Evolutionary conservation across 306 rosid genomes (phyloP).

Genomic region (apple (Malus domestica)): ASM211411v1 NC_041794.1:22422001-22422500

Average conservation of each 20-base stretch:
- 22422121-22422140: rapidly evolving
- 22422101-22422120: too few species aligned
- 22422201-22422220: not conserved
- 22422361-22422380: not conserved
- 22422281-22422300: not conserved
- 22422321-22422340: not conserved
- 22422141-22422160: not conserved
- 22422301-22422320: constrained; percentile 15
- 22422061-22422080: too few species aligned
- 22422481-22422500: not conserved
- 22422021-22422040: too few species aligned
- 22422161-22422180: too few species aligned
- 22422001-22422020: too few species aligned
- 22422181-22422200: not conserved
- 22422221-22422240: not conserved
- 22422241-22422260: not conserved
- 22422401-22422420: not conserved
- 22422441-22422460: not conserved
- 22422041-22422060: too few species aligned
- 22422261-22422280: not conserved
- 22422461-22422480: not conserved
- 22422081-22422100: too few species aligned
- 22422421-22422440: not conserved
- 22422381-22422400: not conserved
- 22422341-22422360: constrained; percentile 26